Evolutionary conservation across 2,329 filamentous ascomycete species (phyloP).

Genomic region (Colletotrichum melonis): DNA sequence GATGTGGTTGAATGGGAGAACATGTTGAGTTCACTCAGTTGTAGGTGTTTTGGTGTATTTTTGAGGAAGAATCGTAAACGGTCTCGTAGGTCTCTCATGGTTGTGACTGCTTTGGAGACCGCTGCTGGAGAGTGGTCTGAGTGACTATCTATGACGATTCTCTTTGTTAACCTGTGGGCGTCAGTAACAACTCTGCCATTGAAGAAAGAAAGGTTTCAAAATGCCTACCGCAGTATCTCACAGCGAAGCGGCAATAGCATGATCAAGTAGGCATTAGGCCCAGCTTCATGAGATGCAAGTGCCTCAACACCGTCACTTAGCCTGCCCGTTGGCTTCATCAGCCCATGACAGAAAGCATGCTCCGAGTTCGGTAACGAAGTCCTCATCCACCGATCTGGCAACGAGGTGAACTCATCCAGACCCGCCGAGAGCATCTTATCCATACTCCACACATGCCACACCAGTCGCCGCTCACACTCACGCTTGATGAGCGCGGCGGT

Average conservation of each 20-base stretch:
- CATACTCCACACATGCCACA: slow-evolving; percentile 25
- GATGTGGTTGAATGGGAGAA: slow-evolving; percentile 20
- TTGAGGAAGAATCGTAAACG: neutral
- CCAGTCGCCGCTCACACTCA: slow-evolving; percentile 21
- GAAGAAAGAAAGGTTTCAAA: too few species aligned
- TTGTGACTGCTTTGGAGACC: neutral
- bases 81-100: neutral
- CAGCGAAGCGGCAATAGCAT: neutral
- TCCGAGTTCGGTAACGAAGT: neutral
- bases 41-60: slow-evolving; percentile 6
- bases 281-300: neutral
- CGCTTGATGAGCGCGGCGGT: neutral
- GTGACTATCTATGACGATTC: slow-evolving; percentile 5
- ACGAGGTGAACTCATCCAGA: slow-evolving; percentile 21
- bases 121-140: neutral
- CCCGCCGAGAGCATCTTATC: slow-evolving; percentile 25
- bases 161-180: slow-evolving; percentile 3
- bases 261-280: slow-evolving; percentile 13
- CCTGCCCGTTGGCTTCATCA: slow-evolving; percentile 13
- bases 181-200: neutral
- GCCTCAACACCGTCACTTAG: slow-evolving; percentile 3
- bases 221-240: neutral
- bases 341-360: slow-evolving; percentile 8
- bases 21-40: slow-evolving; percentile 16
- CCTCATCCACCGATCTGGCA: slow-evolving; percentile 18